Conservation (phyloP, 805 yeast species). For the Myxozyma monticola region DNA sequence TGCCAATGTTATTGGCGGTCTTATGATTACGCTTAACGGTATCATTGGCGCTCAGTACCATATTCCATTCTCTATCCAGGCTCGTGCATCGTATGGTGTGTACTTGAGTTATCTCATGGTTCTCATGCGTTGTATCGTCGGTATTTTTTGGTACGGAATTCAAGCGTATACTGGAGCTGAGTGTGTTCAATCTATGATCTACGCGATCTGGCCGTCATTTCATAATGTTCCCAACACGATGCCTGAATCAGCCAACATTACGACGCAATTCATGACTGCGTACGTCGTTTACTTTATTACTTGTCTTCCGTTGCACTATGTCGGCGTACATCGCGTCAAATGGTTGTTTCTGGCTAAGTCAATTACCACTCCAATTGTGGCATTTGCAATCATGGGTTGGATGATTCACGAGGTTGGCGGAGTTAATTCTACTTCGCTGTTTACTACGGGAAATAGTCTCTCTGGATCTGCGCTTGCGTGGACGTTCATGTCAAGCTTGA, state of each 20-base stretch:
- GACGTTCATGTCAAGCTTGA: conserved; percentile 56
- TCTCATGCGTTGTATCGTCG: conserved; percentile 83
- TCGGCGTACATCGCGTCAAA: conserved; percentile 80
- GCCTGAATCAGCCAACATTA: conserved; percentile 26
- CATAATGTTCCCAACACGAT: conserved; percentile 44
- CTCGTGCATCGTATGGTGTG: conserved; percentile 85
- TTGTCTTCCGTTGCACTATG: conserved; percentile 77
- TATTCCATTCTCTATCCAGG: conserved; percentile 73
- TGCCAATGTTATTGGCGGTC: conserved; percentile 46
- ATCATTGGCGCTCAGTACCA: conserved; percentile 47
- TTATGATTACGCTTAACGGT: conserved; percentile 47
- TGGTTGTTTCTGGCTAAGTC: conserved; percentile 85
- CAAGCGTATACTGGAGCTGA: conserved; percentile 85
- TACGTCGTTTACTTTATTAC: conserved; percentile 82
- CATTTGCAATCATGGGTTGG: conserved; percentile 82
- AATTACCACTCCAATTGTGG: conserved; percentile 75
- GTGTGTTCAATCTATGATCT: conserved; percentile 72
- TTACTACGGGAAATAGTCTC: conserved; percentile 36
- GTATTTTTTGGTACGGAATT: conserved; percentile 84
- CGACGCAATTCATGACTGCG: conserved; percentile 60
- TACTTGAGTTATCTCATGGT: conserved; percentile 74
- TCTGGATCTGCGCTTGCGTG: conserved; percentile 68
- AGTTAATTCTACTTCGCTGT: conserved; percentile 13
- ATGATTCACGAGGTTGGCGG: conserved; percentile 43
- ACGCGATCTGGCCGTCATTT: conserved; percentile 62